Base-by-base conservation (phyloP, 768 basidiomycete species). In the Saitozyma sp. region DNA sequence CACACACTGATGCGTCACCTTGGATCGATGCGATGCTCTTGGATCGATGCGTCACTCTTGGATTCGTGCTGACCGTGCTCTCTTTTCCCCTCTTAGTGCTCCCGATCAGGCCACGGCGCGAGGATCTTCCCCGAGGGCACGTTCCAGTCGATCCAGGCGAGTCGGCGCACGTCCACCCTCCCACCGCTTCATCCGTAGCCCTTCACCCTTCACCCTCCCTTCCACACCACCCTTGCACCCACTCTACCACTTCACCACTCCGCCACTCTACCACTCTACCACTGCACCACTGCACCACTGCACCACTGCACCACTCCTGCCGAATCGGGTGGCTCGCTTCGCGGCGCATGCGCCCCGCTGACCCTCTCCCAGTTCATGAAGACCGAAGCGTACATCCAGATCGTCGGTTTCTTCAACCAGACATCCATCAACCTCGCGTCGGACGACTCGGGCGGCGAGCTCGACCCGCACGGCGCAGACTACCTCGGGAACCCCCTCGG, bases 401-500 rank as follows among this genome's bases (percentile, higher is more conserved):
- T 59, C 50, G 37, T 38, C 10, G 58, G 58, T 17, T 59, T n/a
- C 19, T 14, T 59, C 51, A 46, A 59, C 37, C 58, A 59, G 41
- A 59, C 58, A 1, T 29, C 29, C 5, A 13, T 59, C 42, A 46
- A 46, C 39, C 58, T 59, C 9, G 58, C 19, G 20, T 29, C 58
- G 14, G 43, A 39, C 41, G 58, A 59, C 45, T 19, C 58, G 13
- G 58, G 58, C 8, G 58, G 58, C 17, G 58, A 59, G 41, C 58
- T 59, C 41, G 58, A 59, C 58, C 58, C 58, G 2, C 58, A 59
- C 50, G 58, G 58, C 8, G 58, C 49, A 38, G 58, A 59, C 41
- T n/a, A 52, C 20, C 19, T 52, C 16, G 58, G 58, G 8, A 59
- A 59, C 58, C 58, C 58, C 8, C 58, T 59, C 39, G 58, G 58